A percentile compares a stretch with the other conserved stretches of the same genome.
Evolutionary conservation across 2,329 filamentous ascomycete genomes (phyloP).

Genomic region (Colletotrichum cordylinicola): DNA sequence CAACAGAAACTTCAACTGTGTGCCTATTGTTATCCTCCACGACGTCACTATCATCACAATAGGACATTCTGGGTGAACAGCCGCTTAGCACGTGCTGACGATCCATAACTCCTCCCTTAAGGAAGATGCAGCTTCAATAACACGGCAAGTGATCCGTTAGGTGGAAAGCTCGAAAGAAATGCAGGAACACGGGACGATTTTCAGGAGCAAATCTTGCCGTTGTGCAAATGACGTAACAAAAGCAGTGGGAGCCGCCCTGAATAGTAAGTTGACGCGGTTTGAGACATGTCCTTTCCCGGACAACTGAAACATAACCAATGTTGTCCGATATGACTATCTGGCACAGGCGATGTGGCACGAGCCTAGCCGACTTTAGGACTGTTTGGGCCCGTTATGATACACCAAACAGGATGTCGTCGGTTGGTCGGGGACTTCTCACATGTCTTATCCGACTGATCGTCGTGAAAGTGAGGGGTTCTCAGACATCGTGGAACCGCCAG

Average conservation of each 20-base stretch:
- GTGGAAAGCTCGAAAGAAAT: accelerated
- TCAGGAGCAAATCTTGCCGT: accelerated
- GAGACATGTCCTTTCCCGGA: background rate
- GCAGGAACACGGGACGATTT: accelerated
- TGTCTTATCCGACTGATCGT: background rate
- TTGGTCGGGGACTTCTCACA: background rate
- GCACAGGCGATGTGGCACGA: background rate
- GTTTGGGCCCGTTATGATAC: background rate
- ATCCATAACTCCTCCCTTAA: background rate
- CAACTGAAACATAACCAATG: background rate
- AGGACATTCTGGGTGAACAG: accelerated
- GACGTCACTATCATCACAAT: background rate
- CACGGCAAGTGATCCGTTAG: background rate
- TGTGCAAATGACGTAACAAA: background rate
- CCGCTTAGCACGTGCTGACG: background rate
- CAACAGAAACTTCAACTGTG: background rate
- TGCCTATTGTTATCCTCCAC: background rate
- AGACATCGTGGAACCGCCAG: background rate
- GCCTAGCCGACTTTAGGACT: background rate
- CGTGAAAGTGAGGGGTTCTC: background rate
- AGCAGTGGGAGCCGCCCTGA: accelerated
- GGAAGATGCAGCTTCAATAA: accelerated
- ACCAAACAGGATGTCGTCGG: background rate
- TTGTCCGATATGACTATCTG: background rate
- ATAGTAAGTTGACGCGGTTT: accelerated